Evolutionary conservation across 768 basidiomycete species (phyloP), one percentile per base, ranked within the genome.

Genomic region (Cyclocybe cylindracea): DNA sequence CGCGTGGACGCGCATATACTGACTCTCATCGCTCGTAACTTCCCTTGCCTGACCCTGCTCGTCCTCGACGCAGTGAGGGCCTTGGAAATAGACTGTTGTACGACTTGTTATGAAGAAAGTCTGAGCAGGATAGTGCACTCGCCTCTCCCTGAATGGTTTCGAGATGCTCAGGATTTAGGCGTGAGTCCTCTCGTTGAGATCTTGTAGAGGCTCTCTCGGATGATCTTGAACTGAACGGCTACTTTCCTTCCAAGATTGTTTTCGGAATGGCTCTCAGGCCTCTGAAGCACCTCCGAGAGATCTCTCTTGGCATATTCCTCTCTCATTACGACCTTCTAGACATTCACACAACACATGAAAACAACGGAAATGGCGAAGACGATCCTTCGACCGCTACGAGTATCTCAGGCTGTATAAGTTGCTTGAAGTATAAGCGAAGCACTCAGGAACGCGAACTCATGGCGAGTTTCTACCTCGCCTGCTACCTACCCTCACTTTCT

Each of bases 261-360:
- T 58, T 59, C 18, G 61, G 52, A 40, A 38, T 38, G 29, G 50
- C 56, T 32, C 47, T 65, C 33, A 54, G 33, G 7, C 46, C 50
- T 43, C 71, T 88, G 9, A 66, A 60, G 42, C 69, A 70, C 9
- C 71, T 88, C 8, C 63, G 69, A 11, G 65, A 77, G 51, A 72
- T 89, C 11, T 78, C 80, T 56, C 68, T 89, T 16, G 87, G 87
- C 0, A 69, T 88, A 42, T 84, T 82, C 60, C 78, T 89, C 14
- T 87, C 86, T 0, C 73, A 78, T 46, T 75, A 79, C 24, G 67
- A 68, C 37, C 64, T 85, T 50, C 63, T 86, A 14, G 71, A 77
- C 48, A 47, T 67, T 4, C 83, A 85, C 54, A 64, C 79, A 45
- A 63, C 61, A 38, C 83, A 84, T 51, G 42, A 34, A 11, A 11